A percentile compares a stretch with the other conserved stretches of the same genome.
Conservation (phyloP, 257 asterid species). For the Ilex asprella region DNA sequence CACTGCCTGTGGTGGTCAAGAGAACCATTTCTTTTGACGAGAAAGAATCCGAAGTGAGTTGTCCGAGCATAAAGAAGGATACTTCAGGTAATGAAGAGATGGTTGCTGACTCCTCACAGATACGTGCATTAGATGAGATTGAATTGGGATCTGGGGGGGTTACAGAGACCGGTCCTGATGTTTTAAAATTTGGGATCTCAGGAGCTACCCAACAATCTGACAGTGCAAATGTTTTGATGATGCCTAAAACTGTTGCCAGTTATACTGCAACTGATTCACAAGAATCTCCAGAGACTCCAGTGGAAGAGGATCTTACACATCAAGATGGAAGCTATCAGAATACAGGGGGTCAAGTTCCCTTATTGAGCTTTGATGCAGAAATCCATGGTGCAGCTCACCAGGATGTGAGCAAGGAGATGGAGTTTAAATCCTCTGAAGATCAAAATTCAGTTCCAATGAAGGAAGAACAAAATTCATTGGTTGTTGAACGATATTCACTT, state of each 20-base stretch:
- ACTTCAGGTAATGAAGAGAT: conserved; percentile 14
- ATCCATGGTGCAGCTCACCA: conserved; percentile 9
- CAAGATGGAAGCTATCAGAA: conserved; percentile 13
- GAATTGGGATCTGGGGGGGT: conserved; percentile 16
- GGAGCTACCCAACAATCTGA: conserved; percentile 17
- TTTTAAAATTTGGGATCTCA: conserved; percentile 15
- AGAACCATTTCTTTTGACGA: conserved; percentile 28
- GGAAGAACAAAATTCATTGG: conserved; percentile 16
- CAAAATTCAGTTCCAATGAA: conserved; percentile 14
- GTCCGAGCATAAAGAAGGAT: conserved; percentile 20
- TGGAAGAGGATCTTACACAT: conserved; percentile 17
- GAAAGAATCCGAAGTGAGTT: conserved; percentile 27
- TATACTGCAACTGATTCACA: conserved; percentile 9
- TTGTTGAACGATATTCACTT: conserved; percentile 13
- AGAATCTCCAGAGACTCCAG: conserved; percentile 19
- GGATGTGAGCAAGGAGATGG: conserved; percentile 2
- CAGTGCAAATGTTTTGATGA: conserved; percentile 18
- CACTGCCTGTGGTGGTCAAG: conserved; percentile 29
- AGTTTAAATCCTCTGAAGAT: conserved; percentile 22
- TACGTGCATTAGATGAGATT: conserved; percentile 21
- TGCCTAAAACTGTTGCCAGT: conserved; percentile 8
- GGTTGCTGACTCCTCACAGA: conserved; percentile 18
- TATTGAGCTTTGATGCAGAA: conserved; percentile 18
- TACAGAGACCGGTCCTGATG: conserved; percentile 21
- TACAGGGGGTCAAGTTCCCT: conserved; percentile 17